These are phyloP conservation scores for Botryotinia globosa DNA, from an alignment of 2,329 filamentous ascomycete species.

Conservation along the genomic window DNA sequence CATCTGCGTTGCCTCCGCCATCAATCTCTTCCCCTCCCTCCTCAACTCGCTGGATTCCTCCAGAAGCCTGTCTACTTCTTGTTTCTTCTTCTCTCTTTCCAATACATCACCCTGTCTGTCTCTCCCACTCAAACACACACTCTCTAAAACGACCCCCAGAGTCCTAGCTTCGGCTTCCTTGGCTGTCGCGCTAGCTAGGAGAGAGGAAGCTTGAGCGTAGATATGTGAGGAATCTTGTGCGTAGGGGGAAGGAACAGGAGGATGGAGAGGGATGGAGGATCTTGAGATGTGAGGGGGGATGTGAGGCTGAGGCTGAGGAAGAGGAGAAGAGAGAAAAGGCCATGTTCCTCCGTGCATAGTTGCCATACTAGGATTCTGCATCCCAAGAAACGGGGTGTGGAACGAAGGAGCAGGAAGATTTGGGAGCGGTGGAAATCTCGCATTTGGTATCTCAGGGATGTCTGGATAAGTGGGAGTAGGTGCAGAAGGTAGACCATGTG, in stretches of 20 bases:
- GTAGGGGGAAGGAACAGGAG: slow-evolving; percentile 11
- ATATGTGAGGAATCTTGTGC: slow-evolving; percentile 26
- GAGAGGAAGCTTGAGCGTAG: slow-evolving; percentile 26
- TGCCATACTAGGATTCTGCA: background rate
- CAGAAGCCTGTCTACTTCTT: slow-evolving; percentile 27
- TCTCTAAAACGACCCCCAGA: slow-evolving; percentile 14
- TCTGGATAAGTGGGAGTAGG: background rate
- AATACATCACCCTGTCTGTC: background rate
- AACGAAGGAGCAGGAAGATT: background rate
- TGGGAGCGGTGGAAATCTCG: background rate
- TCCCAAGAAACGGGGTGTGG: background rate
- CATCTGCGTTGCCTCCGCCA: slow-evolving; percentile 30
- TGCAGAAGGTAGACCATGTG: background rate
- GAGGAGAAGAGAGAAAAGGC: background rate
- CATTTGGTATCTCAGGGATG: background rate
- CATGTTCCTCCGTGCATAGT: background rate
- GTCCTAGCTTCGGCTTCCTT: slow-evolving; percentile 30
- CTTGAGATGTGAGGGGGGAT: slow-evolving; percentile 3
- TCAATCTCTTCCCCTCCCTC: slow-evolving; percentile 31
- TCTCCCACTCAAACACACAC: background rate
- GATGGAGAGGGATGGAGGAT: background rate
- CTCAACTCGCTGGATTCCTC: slow-evolving; percentile 31
- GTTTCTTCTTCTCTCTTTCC: slow-evolving; percentile 17
- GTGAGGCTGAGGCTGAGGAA: background rate
- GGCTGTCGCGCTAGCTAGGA: slow-evolving; percentile 23